Conservation (phyloP, 2,329 filamentous ascomycete genomes). For the Conoideocrella luteorostrata region DNA sequence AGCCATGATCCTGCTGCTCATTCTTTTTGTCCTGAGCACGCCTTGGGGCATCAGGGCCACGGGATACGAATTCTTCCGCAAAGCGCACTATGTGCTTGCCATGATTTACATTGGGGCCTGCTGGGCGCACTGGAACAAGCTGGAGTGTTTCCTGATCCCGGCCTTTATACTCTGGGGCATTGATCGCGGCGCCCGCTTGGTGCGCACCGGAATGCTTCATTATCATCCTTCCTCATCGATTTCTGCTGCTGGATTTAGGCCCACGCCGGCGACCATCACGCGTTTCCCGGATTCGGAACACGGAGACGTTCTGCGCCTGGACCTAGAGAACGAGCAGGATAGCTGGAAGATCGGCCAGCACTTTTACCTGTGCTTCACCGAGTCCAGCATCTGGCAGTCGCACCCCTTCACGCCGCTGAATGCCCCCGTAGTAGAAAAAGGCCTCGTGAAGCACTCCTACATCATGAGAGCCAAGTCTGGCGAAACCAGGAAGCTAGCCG, state of each 20-base stretch:
- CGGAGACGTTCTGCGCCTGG: constrained; percentile 58
- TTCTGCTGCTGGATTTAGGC: constrained; percentile 44
- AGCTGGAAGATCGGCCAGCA: constrained; percentile 63
- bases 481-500: constrained; percentile 51
- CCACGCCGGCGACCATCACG: constrained; percentile 38
- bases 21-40: constrained; percentile 55
- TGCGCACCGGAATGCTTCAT: constrained; percentile 56
- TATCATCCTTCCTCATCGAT: constrained; percentile 38
- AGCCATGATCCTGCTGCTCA: constrained; percentile 56
- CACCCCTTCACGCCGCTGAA: constrained; percentile 64
- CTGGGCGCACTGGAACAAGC: constrained; percentile 66
- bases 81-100: constrained; percentile 65
- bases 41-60: constrained; percentile 53
- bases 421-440: constrained; percentile 35
- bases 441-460: constrained; percentile 45
- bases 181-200: constrained; percentile 53
- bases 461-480: constrained; percentile 52
- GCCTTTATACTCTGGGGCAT: constrained; percentile 58
- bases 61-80: constrained; percentile 73
- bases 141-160: constrained; percentile 64
- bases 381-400: constrained; percentile 63
- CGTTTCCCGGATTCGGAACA: constrained; percentile 49
- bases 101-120: constrained; percentile 69
- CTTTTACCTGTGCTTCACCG: constrained; percentile 63
- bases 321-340: constrained; percentile 55